Conservation (phyloP, 2,329 filamentous ascomycete species). For the Parasarocladium wereldwijsianum region DNA sequence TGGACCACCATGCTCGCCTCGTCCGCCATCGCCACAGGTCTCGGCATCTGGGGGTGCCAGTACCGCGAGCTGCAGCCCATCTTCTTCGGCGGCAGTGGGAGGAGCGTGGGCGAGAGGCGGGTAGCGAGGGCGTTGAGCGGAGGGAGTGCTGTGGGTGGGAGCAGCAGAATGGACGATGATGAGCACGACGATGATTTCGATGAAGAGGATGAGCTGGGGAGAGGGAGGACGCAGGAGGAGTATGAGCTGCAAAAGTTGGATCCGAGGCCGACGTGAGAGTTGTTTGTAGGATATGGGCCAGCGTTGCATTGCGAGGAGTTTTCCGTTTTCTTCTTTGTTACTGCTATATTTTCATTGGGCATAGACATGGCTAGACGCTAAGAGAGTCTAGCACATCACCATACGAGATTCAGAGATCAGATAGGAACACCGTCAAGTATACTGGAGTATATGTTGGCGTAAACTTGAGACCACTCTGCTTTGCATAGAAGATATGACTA, state of each 20-base stretch:
- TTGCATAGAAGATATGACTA: too few species aligned
- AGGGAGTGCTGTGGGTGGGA: slow-evolving; percentile 8
- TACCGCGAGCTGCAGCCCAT: slow-evolving; percentile 84
- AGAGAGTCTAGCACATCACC: not conserved
- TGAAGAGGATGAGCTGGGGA: slow-evolving; percentile 8
- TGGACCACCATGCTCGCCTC: slow-evolving; percentile 50
- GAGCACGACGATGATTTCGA: slow-evolving; percentile 8
- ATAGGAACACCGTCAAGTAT: too few species aligned
- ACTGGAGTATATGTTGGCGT: too few species aligned
- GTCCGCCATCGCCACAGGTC: slow-evolving; percentile 29
- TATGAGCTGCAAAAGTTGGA: slow-evolving; percentile 50
- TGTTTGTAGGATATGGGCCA: slow-evolving; percentile 12
- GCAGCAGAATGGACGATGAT: slow-evolving; percentile 7
- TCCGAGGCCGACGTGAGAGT: slow-evolving; percentile 4
- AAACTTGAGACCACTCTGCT: too few species aligned
- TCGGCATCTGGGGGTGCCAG: slow-evolving; percentile 83
- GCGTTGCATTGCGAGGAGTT: slow-evolving; percentile 21
- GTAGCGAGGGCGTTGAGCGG: too few species aligned
- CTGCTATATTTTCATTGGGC: too few species aligned
- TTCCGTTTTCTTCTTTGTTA: too few species aligned
- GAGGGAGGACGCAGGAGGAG: slow-evolving; percentile 27
- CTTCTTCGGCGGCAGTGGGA: slow-evolving; percentile 53
- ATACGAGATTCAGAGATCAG: not conserved
- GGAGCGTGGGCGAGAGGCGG: slow-evolving; percentile 8
- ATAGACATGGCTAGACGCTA: too few species aligned